Evolutionary conservation across 176 grass and related monocot species (phyloP).

Genomic region (Secale cereale): DNA sequence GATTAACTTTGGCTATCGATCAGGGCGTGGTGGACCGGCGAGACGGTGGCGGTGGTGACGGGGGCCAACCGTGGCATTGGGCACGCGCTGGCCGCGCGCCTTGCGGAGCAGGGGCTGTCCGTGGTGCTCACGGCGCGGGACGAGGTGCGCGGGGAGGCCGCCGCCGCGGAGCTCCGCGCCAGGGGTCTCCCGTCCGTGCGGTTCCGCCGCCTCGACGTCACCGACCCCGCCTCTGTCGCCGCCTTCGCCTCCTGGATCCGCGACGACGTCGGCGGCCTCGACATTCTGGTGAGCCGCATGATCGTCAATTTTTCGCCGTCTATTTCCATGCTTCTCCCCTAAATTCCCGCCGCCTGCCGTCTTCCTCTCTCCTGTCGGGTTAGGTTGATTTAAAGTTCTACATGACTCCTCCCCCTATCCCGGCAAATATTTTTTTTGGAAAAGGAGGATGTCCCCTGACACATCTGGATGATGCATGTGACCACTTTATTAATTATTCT

Average conservation of each 20-base stretch:
- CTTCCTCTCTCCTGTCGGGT: no score
- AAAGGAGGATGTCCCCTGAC: no score
- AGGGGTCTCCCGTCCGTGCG: slow-evolving; percentile 20
- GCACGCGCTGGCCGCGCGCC: slow-evolving; percentile 37
- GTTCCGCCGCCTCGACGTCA: slow-evolving; percentile 66
- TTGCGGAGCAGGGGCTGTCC: slow-evolving; percentile 65
- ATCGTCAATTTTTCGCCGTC: not conserved
- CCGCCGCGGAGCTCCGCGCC: slow-evolving; percentile 50
- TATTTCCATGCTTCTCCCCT: not conserved
- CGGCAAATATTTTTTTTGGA: no score
- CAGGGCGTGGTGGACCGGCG: slow-evolving; percentile 62
- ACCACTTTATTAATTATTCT: no score
- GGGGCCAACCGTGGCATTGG: slow-evolving; percentile 80
- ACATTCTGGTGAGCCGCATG: slow-evolving; percentile 67
- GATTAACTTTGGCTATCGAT: not conserved
- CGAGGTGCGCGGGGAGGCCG: slow-evolving; percentile 52
- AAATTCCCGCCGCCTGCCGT: not conserved
- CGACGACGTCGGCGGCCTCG: slow-evolving; percentile 49
- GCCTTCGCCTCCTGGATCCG: slow-evolving; percentile 67
- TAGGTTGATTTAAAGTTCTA: no score
- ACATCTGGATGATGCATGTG: no score
- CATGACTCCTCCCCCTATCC: not conserved
- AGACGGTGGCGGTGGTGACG: slow-evolving; percentile 75
- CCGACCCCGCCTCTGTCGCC: slow-evolving; percentile 51
- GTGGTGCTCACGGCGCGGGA: slow-evolving; percentile 82